phyloP scores from a whole-genome alignment of 2,329 filamentous ascomycete species.

The Sordariomycetes sp. region DNA sequence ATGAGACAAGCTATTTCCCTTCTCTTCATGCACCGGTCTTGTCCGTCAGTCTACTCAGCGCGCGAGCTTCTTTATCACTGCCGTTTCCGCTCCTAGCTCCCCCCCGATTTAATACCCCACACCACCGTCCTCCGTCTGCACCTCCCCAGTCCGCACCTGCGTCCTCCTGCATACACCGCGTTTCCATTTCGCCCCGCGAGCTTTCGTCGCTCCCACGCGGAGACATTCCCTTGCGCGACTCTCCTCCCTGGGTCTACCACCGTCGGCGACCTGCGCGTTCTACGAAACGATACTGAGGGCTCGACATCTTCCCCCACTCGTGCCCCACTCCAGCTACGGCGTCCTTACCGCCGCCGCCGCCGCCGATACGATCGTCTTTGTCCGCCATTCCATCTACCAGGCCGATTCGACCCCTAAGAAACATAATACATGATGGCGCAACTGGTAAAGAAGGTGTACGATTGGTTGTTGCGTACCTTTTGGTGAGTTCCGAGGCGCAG shows the following conservation, averaged over 20 bases:
- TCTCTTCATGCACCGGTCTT: conserved; percentile 7
- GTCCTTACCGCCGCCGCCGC: neutral
- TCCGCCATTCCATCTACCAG: neutral
- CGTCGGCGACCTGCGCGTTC: neutral
- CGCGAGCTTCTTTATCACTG: neutral
- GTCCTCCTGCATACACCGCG: neutral
- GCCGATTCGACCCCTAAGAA: neutral
- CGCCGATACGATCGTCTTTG: neutral
- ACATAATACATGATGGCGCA: conserved; percentile 55
- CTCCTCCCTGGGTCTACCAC: neutral
- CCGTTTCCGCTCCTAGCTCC: neutral
- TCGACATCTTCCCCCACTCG: neutral
- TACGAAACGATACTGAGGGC: neutral
- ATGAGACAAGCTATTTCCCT: conserved; percentile 29
- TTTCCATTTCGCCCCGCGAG: neutral
- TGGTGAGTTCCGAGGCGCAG: conserved; percentile 50
- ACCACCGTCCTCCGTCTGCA: conserved; percentile 3
- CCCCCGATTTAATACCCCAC: conserved; percentile 4
- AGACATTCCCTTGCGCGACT: neutral
- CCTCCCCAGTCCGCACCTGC: neutral
- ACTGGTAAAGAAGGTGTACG: conserved; percentile 88
- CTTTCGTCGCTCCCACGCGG: neutral
- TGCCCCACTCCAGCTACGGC: neutral
- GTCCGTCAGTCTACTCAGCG: neutral
- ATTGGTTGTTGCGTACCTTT: conserved; percentile 95